Conservation (phyloP, 2,329 filamentous ascomycete species). For the Fusarium nisikadoi region DNA sequence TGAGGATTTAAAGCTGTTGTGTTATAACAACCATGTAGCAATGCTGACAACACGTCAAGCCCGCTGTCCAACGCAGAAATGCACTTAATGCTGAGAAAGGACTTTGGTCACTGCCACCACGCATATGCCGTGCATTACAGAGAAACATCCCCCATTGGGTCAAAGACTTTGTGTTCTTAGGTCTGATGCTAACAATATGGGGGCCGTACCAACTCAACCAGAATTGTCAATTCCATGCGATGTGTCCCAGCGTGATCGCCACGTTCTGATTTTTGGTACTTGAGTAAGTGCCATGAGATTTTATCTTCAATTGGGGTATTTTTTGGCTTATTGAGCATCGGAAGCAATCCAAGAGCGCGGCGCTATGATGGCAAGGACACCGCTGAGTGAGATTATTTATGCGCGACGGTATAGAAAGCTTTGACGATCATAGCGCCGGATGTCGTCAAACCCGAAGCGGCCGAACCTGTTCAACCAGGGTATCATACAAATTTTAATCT, state of each 20-base stretch:
- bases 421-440: background rate
- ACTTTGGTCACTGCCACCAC: slow-evolving; percentile 12
- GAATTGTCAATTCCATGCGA: background rate
- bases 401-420: background rate
- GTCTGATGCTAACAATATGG: background rate
- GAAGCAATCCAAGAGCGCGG: background rate
- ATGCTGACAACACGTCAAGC: background rate
- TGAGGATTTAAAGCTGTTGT: background rate
- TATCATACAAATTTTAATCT: background rate
- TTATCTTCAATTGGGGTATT: fast-evolving
- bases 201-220: background rate
- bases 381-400: slow-evolving; percentile 23
- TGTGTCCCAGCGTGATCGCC: too few relatives aligned
- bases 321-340: background rate
- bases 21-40: background rate
- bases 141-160: background rate
- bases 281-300: background rate
- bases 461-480: background rate
- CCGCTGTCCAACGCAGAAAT: background rate
- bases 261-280: background rate
- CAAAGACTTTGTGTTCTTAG: background rate
- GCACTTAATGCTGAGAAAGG: background rate
- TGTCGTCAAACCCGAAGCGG: background rate
- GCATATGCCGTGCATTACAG: background rate
- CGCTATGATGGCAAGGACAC: background rate